These are phyloP conservation scores for Prinsepia uniflora DNA, from an alignment of 306 rosid genomes.

Conservation along the genomic window DNA sequence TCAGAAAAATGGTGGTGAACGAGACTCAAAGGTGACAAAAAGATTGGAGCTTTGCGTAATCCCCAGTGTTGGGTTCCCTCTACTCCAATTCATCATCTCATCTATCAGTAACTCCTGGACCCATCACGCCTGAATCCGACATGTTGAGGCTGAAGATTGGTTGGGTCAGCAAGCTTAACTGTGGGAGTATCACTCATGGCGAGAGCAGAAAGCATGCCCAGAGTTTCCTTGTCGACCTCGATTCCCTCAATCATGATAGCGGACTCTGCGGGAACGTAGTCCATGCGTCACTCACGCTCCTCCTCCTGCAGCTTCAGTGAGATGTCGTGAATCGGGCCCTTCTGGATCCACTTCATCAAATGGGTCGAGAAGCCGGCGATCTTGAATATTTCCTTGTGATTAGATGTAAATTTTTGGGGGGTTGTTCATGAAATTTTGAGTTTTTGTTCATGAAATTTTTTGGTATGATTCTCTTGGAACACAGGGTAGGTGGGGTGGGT, in stretches of 20 bases:
- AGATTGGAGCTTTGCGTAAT: too few species aligned
- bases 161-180: conserved; percentile 38
- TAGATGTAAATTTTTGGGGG: too few species aligned
- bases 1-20: too few species aligned
- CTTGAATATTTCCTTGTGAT: too few species aligned
- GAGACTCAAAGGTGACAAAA: too few species aligned
- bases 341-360: conserved; percentile 65
- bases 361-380: conserved; percentile 68
- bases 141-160: conserved; percentile 23
- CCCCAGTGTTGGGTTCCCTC: too few species aligned
- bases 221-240: conserved; percentile 55
- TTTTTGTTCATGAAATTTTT: too few species aligned
- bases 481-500: too few species aligned
- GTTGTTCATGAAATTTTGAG: too few species aligned
- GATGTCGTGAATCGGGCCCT: conserved; percentile 62
- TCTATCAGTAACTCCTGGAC: conserved; percentile 39
- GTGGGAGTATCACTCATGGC: conserved; percentile 50
- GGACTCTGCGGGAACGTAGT: conserved; percentile 54
- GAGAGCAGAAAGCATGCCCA: conserved; percentile 51
- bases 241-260: conserved; percentile 43
- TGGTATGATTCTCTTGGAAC: too few species aligned
- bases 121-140: conserved; percentile 37
- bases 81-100: background rate
- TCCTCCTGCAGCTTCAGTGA: conserved; percentile 69
- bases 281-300: conserved; percentile 68